These are phyloP conservation scores for Torrubiella hemipterigena DNA, from an alignment of 2,329 filamentous ascomycete genomes.

Conservation along the genomic window DNA sequence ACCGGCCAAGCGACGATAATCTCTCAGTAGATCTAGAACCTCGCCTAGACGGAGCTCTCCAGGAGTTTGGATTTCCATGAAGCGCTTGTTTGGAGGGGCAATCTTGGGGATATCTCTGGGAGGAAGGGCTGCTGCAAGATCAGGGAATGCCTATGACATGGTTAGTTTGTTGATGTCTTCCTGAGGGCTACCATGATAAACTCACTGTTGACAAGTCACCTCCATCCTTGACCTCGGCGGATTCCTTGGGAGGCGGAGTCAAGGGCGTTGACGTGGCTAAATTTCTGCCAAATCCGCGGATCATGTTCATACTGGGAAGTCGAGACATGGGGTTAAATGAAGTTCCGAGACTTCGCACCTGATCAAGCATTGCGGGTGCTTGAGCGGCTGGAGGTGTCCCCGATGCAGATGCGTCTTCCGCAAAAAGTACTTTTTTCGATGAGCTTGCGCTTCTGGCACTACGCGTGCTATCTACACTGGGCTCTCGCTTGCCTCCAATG, in stretches of 20 bases:
- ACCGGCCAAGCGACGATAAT: constrained; percentile 61
- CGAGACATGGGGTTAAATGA: constrained; percentile 74
- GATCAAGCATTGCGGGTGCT: constrained; percentile 58
- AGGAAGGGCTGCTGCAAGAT: constrained; percentile 41
- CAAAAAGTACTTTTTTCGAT: constrained; percentile 44
- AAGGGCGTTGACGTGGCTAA: constrained; percentile 21
- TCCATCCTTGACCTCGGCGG: constrained; percentile 32
- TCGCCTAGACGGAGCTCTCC: constrained; percentile 63
- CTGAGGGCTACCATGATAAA: neutral
- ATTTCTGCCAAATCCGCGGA: constrained; percentile 62
- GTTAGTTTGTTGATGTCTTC: neutral
- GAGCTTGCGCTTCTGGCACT: constrained; percentile 53
- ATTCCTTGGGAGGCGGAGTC: constrained; percentile 25
- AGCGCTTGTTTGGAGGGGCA: constrained; percentile 57
- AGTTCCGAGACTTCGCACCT: constrained; percentile 69
- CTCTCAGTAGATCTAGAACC: constrained; percentile 56
- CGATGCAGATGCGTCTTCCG: constrained; percentile 22
- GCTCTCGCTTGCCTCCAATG: constrained; percentile 63
- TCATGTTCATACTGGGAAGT: constrained; percentile 59
- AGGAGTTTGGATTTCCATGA: constrained; percentile 60
- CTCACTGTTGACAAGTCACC: constrained; percentile 47
- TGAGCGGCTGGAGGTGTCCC: no score
- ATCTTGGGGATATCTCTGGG: constrained; percentile 44
- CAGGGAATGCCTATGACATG: constrained; percentile 42
- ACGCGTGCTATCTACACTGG: constrained; percentile 61